Percentiles rank a stretch among this genome's conserved stretches.
These are phyloP conservation scores for Heliocybe sulcata DNA, from an alignment of 1,284 basidiomycete genomes.

Conservation along the genomic window DNA sequence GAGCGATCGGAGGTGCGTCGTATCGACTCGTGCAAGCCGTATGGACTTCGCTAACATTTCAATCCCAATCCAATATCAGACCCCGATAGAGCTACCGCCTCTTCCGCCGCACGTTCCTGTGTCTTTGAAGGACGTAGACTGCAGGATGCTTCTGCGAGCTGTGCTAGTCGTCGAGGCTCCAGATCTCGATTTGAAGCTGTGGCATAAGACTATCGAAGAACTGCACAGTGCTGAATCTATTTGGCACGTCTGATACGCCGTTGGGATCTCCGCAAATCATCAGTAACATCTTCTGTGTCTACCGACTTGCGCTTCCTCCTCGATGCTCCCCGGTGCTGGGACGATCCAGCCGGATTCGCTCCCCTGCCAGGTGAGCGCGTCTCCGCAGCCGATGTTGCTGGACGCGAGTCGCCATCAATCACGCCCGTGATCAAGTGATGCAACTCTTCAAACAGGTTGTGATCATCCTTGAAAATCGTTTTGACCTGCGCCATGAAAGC, in stretches of 20 bases:
- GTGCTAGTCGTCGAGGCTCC: conserved; percentile 36
- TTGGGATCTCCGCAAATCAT: too few relatives aligned
- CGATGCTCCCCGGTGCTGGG: too few relatives aligned
- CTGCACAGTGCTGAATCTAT: not conserved
- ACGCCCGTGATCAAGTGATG: not conserved
- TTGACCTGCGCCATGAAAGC: not conserved
- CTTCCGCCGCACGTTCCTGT: not conserved
- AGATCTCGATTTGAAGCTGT: conserved; percentile 38
- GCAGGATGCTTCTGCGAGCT: conserved; percentile 39
- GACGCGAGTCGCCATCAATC: not conserved
- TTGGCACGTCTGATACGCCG: too few relatives aligned
- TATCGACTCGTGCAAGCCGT: not conserved
- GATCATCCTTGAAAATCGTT: not conserved
- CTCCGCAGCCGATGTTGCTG: not conserved
- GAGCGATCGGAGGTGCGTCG: conserved; percentile 36
- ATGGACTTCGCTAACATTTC: not conserved
- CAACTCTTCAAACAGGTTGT: not conserved
- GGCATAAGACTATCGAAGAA: conserved; percentile 29
- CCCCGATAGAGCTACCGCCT: not conserved
- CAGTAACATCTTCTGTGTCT: too few relatives aligned
- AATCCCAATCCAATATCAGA: conserved; percentile 8
- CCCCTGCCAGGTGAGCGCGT: not conserved
- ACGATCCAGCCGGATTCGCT: too few relatives aligned
- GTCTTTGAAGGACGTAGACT: conserved; percentile 20
- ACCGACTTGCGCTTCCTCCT: not conserved